A percentile compares a stretch with the other conserved stretches of the same genome.
These are phyloP conservation scores for Saraca asoca DNA, from an alignment of 331 rosid genomes.

Conservation along the genomic window DNA sequence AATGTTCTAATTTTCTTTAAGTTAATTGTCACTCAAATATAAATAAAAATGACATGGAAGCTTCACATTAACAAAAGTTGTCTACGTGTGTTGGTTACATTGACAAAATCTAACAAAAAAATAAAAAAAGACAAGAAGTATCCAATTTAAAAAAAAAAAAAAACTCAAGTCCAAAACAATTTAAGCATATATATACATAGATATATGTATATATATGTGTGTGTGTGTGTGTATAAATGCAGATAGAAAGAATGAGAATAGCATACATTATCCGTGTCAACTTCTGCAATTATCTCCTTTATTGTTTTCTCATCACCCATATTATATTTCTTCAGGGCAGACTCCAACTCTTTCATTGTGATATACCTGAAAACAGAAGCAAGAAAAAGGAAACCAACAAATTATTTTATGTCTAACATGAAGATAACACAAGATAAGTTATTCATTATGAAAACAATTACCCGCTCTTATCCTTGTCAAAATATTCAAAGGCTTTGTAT, in stretches of 20 bases:
- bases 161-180: too few relatives aligned
- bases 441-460: slow-evolving; percentile 32
- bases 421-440: not conserved
- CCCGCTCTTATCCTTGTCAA: slow-evolving; percentile 94
- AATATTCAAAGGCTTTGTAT: slow-evolving; percentile 86
- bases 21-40: too few relatives aligned
- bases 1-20: too few relatives aligned
- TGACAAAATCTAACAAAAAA: too few relatives aligned
- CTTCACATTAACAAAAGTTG: too few relatives aligned
- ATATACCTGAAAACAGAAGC: slow-evolving; percentile 60
- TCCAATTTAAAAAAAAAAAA: too few relatives aligned
- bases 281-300: slow-evolving; percentile 96
- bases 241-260: slow-evolving; percentile 15
- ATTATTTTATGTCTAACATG: not conserved
- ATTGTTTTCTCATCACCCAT: slow-evolving; percentile 87
- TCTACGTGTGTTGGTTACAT: too few relatives aligned
- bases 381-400: slow-evolving; percentile 11
- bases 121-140: too few relatives aligned
- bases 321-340: slow-evolving; percentile 81
- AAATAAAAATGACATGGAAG: too few relatives aligned
- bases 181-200: not conserved
- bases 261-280: slow-evolving; percentile 80
- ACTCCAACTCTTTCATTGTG: slow-evolving; percentile 84
- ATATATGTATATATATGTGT: too few relatives aligned
- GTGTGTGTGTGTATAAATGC: not conserved